Evolutionary conservation across 805 yeast genomes (phyloP), one percentile per base, ranked within the genome.

Genomic region (Yarrowia yakushimensis): DNA sequence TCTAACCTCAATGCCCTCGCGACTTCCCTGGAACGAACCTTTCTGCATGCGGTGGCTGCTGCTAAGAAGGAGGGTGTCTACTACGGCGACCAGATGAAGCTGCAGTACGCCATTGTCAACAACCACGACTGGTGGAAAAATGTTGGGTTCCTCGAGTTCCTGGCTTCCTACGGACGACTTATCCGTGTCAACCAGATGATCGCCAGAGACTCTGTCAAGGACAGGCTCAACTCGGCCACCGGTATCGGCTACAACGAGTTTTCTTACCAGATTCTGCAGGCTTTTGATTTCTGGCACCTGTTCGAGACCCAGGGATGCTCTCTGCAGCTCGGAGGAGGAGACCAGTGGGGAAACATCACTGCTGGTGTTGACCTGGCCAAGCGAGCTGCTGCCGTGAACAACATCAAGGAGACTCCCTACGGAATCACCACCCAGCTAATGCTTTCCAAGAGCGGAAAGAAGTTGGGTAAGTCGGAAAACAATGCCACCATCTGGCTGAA

Each of bases 271-370:
- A 77, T 93, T 18, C 76, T 94, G 63, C 99, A 94, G 73, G 98
- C 97, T 0, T 94, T 83, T 72, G 99, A 94, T 71, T 94, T 90
- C 71, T 90, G 87, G 80, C 90, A 92, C 70, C 75, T 94, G 63
- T 84, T 83, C 76, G 80, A 79, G 37, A 72, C 81, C 15, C 74
- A 82, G 36, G 73, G 77, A 3, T 92, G 92, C 43, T 78, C 79
- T 43, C 74, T 91, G 13, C 98, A 94, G 76, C 85, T 78, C 9
- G 99, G 99, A 23, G 99, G 99, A 6, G 91, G 88, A 71, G 99
- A 94, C 72, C 99, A 94, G 74, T 94, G 97, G 91, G 99, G 99
- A 0, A 94, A 94, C 69, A 94, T 94, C 64, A 90, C 96, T 1
- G 97, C 98, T 0, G 99, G 99, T 0, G 82, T 89, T 39, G 99